phyloP scores from a whole-genome alignment of 2,329 filamentous ascomycete genomes.

The Knufia petricola region DNA sequence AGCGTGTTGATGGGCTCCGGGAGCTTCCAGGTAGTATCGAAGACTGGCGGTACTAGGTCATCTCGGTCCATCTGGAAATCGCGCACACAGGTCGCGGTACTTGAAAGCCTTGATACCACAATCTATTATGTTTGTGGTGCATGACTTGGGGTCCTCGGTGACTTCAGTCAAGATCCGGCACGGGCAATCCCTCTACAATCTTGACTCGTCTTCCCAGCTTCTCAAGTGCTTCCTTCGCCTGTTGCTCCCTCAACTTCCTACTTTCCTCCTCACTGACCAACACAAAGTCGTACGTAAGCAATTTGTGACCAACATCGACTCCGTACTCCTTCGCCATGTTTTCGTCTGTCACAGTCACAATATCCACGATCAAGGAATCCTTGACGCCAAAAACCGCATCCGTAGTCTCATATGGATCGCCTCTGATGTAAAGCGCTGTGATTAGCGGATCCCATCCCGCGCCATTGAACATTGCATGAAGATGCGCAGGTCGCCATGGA shows the following conservation, averaged over 20 bases:
- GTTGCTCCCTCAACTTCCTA: slow-evolving; percentile 52
- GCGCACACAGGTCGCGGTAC: too few relatives aligned
- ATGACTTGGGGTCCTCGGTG: too few relatives aligned
- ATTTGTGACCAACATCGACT: slow-evolving; percentile 19
- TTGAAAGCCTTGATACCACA: too few relatives aligned
- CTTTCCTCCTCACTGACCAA: slow-evolving; percentile 54
- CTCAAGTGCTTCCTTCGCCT: slow-evolving; percentile 58
- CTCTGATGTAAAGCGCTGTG: slow-evolving; percentile 43
- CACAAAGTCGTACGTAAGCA: slow-evolving; percentile 25
- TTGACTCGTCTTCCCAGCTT: slow-evolving; percentile 59
- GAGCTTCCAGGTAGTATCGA: too few relatives aligned
- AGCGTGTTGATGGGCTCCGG: too few relatives aligned
- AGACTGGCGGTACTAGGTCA: too few relatives aligned
- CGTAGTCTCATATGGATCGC: slow-evolving; percentile 25
- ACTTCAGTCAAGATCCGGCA: slow-evolving; percentile 56
- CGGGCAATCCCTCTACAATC: slow-evolving; percentile 65
- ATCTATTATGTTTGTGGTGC: too few relatives aligned
- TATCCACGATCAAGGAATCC: slow-evolving; percentile 24
- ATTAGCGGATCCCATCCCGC: slow-evolving; percentile 68
- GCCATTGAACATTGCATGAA: slow-evolving; percentile 87
- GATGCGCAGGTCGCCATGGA: slow-evolving; percentile 64
- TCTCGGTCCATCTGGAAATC: too few relatives aligned
- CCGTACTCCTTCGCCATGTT: slow-evolving; percentile 23
- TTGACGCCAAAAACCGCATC: slow-evolving; percentile 29
- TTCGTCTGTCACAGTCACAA: slow-evolving; percentile 20